phyloP scores from a whole-genome alignment of 345 rosid genomes.

The Garcia nutans region DNA sequence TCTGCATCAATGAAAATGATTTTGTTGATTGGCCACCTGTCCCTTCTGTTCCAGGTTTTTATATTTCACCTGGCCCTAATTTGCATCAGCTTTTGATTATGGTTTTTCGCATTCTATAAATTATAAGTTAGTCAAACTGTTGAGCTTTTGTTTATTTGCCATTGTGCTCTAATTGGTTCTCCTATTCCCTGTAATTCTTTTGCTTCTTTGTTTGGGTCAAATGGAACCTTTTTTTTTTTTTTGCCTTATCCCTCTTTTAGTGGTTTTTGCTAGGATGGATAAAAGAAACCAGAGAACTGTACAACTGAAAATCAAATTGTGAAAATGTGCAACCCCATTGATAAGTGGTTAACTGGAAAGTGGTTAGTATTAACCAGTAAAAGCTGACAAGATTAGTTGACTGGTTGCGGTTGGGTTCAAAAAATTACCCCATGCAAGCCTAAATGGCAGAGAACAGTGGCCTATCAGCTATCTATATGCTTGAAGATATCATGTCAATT shows the following conservation, averaged over 20 bases:
- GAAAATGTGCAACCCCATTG: not conserved
- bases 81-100: not conserved
- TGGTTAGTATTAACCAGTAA: too few relatives aligned
- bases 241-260: not conserved
- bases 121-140: too few relatives aligned
- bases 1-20: constrained; percentile 70
- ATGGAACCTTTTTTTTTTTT: not conserved
- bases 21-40: constrained; percentile 75
- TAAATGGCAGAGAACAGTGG: not conserved
- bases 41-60: constrained; percentile 72
- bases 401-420: too few relatives aligned
- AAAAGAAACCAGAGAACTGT: not conserved
- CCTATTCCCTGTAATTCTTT: too few relatives aligned
- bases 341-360: too few relatives aligned
- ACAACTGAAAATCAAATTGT: not conserved
- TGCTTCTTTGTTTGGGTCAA: not conserved
- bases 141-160: too few relatives aligned
- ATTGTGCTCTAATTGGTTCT: too few relatives aligned
- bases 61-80: not conserved
- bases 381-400: too few relatives aligned
- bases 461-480: not conserved
- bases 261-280: not conserved
- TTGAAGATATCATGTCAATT: not conserved
- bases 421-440: too few relatives aligned
- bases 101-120: too few relatives aligned